Base-by-base conservation (phyloP, 2,329 filamentous ascomycete species). In the Westerdykella ornata region DNA sequence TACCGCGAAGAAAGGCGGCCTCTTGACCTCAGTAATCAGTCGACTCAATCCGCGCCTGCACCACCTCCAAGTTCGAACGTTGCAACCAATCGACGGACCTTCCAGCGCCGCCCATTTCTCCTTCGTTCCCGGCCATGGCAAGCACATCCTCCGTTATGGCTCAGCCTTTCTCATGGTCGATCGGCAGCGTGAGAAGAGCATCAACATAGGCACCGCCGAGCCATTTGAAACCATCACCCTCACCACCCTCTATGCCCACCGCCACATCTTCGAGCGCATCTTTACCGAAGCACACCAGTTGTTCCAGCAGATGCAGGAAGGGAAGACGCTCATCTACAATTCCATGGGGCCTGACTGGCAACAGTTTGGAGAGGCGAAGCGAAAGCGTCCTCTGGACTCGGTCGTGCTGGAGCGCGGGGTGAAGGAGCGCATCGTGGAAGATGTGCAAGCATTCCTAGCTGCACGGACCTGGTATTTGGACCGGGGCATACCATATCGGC, bases 211-310 rank as follows among this genome's bases (percentile, higher is more conserved):
- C 37, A 89, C 84, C 18, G 92, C 90, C 43, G 84, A 87, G 53
- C 92, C 92, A 1, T 94, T 95, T 72, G 92, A 98, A 69, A 94
- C 89, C 1, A 78, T 98, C 37, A 92, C 88, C 44, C 71, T 98
- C 45, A 97, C 90, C 3, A 90, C 92, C 1, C 74, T 98, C 11
- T 97, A 94, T 72, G 78, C 86, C 36, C 84, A 95, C 53, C 84
- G 89, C 3, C 80, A 90, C 54, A 78, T 97, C 12, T 96, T 98
- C 57, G 86, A 94, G 62, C 80, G 88, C 16, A 80, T 98, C 12
- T 96, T 98, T 56, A 76, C 75, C 16, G 88, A 97, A 66, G 90
- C 92, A 3, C 86, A 95, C 59, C 73, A 77, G 14, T 75, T 96
- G 44, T 88, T 89, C 1, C 76, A 81, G 26, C 80, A 82, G 56